Evolutionary conservation across 2,329 filamentous ascomycete species (phyloP).

Genomic region (Curvularia eragrostidis): DNA sequence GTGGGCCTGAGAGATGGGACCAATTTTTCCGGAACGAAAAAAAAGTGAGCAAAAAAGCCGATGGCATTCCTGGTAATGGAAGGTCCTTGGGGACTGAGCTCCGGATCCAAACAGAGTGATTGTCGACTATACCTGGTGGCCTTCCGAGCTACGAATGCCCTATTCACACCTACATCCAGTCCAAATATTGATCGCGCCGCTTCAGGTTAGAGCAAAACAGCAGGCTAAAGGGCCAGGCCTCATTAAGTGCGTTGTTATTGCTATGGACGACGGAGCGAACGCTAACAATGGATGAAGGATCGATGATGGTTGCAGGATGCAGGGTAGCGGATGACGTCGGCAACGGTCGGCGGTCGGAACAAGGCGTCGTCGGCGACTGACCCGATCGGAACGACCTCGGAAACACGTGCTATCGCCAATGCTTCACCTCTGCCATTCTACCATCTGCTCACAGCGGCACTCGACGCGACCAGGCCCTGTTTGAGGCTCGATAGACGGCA

Average conservation of each 20-base stretch:
- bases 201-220: background rate
- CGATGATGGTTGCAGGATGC: background rate
- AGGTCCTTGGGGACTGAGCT: background rate
- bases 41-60: background rate
- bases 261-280: background rate
- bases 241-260: background rate
- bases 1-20: background rate
- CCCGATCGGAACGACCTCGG: constrained; percentile 17
- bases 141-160: background rate
- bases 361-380: constrained; percentile 3
- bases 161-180: no score
- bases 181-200: background rate
- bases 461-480: background rate
- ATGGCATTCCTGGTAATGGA: background rate
- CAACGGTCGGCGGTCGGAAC: constrained; percentile 14
- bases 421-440: background rate
- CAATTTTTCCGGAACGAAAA: background rate
- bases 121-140: background rate
- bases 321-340: constrained; percentile 3
- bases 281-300: background rate
- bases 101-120: background rate
- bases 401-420: constrained; percentile 1
- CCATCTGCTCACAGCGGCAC: background rate
- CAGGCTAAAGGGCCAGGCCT: no score
- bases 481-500: background rate